Conservation (phyloP, 1,139 yeast genomes). For the Kurtzmaniella quercitrusa region DNA sequence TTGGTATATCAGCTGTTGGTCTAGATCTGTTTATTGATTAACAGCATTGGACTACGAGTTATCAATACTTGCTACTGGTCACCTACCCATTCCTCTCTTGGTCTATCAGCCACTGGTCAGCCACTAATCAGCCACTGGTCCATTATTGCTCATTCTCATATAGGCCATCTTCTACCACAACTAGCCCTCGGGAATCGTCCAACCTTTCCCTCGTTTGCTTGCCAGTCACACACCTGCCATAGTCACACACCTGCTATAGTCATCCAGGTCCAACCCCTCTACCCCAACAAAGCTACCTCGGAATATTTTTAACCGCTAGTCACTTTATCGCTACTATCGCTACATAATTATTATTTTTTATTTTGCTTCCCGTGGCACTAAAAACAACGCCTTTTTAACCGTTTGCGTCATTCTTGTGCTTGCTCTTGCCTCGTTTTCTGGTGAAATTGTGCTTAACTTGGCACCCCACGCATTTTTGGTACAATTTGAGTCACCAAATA, state of each 20-base stretch:
- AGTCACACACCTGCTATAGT: no score
- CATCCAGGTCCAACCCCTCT: neutral
- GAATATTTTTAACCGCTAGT: neutral
- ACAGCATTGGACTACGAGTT: no score
- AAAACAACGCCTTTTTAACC: neutral
- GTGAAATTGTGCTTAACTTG: neutral
- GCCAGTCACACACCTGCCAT: neutral
- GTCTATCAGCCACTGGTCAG: no score
- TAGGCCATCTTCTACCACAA: no score
- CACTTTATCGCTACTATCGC: neutral
- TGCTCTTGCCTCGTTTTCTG: neutral
- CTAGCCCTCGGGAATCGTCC: no score
- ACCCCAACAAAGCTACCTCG: neutral
- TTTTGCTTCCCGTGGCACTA: neutral
- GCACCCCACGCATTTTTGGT: neutral
- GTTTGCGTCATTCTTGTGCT: constrained; percentile 1
- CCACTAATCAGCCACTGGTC: no score
- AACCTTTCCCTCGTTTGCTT: neutral
- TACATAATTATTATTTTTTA: neutral
- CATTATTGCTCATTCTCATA: no score
- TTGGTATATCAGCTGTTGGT: no score
- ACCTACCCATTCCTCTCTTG: neutral
- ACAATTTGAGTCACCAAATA: neutral
- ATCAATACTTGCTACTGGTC: neutral
- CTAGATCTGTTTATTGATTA: no score